Evolutionary conservation across 352 stramenopile species (phyloP).

Genomic region (Phytopythium cucurbitacearum): DNA sequence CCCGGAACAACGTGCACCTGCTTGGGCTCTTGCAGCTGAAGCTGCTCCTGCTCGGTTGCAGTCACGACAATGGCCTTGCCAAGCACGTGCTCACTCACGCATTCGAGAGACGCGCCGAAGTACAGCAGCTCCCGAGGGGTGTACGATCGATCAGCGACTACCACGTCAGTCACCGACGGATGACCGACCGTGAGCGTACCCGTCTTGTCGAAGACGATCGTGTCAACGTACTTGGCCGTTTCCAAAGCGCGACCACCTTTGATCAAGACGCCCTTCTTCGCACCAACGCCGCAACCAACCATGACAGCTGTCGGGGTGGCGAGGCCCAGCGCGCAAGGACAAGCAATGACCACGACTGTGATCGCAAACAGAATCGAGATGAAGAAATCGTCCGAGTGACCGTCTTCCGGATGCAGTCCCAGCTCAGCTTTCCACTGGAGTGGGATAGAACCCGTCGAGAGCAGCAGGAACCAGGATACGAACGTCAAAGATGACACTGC

Average conservation of each 20-base stretch:
- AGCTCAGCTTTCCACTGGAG: slow-evolving; percentile 43
- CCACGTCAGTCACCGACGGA: slow-evolving; percentile 74
- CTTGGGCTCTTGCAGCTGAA: slow-evolving; percentile 63
- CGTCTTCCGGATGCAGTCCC: slow-evolving; percentile 37
- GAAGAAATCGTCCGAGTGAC: slow-evolving; percentile 64
- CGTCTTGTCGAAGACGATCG: slow-evolving; percentile 93
- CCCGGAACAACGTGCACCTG: slow-evolving; percentile 76
- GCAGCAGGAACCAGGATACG: slow-evolving; percentile 47
- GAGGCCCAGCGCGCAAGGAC: slow-evolving; percentile 78
- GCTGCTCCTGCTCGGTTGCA: slow-evolving; percentile 71
- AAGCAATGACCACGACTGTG: slow-evolving; percentile 87
- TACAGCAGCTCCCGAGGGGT: slow-evolving; percentile 72
- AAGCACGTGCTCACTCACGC: slow-evolving; percentile 82
- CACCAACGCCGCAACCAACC: slow-evolving; percentile 84
- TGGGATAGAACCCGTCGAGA: slow-evolving; percentile 48
- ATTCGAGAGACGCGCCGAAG: slow-evolving; percentile 76
- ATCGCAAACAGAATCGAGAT: slow-evolving; percentile 84
- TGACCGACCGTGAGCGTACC: slow-evolving; percentile 87
- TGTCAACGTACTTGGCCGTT: slow-evolving; percentile 78
- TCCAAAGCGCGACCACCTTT: slow-evolving; percentile 82
- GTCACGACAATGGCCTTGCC: slow-evolving; percentile 80
- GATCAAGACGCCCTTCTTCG: slow-evolving; percentile 87
- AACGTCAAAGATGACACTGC: slow-evolving; percentile 55
- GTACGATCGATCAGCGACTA: slow-evolving; percentile 58
- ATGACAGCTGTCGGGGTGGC: slow-evolving; percentile 85